phyloP scores from a whole-genome alignment of 2,329 filamentous ascomycete genomes.

The Blumeria graminis region DNA sequence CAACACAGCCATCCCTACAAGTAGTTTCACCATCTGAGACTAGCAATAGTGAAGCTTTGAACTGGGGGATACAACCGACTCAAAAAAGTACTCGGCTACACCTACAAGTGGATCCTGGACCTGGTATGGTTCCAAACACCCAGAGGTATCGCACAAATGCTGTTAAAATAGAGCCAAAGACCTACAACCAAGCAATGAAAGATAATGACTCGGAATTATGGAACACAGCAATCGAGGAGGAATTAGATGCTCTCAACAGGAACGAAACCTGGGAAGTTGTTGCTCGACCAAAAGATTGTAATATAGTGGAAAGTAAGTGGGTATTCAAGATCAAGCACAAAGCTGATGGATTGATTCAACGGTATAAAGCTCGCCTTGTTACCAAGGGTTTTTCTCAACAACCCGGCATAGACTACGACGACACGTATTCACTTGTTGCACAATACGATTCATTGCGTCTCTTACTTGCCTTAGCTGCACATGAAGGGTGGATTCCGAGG shows the following conservation, averaged over 20 bases:
- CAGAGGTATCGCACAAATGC: neutral
- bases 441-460: neutral
- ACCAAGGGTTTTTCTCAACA: neutral
- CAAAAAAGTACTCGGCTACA: too few species aligned
- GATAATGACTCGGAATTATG: neutral
- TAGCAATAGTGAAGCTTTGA: too few species aligned
- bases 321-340: neutral
- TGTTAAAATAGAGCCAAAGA: neutral
- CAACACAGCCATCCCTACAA: neutral
- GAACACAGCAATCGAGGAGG: neutral
- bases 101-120: neutral
- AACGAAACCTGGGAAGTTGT: neutral
- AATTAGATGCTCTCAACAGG: neutral
- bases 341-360: neutral
- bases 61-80: too few species aligned
- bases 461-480: neutral
- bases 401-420: neutral
- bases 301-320: neutral
- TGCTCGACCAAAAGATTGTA: neutral
- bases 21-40: too few species aligned
- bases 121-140: neutral
- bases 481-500: neutral
- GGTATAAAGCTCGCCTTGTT: neutral
- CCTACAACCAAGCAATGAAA: neutral
- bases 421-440: neutral